These are phyloP conservation scores for Amaranthus tricolor DNA, from an alignment of 179 eudicot species.

Conservation along the genomic window DNA sequence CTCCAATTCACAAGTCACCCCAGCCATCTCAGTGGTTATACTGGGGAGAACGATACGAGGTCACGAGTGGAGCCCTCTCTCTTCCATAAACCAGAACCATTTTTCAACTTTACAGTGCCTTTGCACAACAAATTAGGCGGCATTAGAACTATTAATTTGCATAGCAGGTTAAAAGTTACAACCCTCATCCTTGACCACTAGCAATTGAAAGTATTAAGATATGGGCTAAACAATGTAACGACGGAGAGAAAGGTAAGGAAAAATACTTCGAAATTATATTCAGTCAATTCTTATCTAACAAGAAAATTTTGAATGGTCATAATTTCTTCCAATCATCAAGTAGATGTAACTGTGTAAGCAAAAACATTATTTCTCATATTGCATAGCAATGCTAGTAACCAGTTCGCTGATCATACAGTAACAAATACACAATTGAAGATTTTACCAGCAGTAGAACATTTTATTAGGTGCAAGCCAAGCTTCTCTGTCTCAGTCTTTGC, in stretches of 20 bases:
- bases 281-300: background rate
- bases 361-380: background rate
- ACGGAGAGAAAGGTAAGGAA: background rate
- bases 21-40: too few species aligned
- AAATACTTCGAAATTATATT: background rate
- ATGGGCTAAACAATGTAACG: background rate
- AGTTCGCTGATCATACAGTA: background rate
- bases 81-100: too few species aligned
- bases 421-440: constrained; percentile 6
- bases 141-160: background rate
- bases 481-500: constrained; percentile 35
- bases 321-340: background rate
- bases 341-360: background rate
- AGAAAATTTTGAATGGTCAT: background rate
- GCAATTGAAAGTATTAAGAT: too few species aligned
- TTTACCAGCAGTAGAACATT: constrained; percentile 45
- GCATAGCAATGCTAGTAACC: background rate
- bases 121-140: background rate
- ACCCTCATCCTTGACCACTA: background rate
- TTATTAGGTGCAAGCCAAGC: constrained; percentile 30
- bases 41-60: too few species aligned
- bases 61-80: too few species aligned
- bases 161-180: background rate
- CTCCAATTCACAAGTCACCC: too few species aligned
- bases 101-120: too few species aligned